Base-by-base conservation (phyloP, 2,329 filamentous ascomycete species). In the Trichoderma breve region DNA sequence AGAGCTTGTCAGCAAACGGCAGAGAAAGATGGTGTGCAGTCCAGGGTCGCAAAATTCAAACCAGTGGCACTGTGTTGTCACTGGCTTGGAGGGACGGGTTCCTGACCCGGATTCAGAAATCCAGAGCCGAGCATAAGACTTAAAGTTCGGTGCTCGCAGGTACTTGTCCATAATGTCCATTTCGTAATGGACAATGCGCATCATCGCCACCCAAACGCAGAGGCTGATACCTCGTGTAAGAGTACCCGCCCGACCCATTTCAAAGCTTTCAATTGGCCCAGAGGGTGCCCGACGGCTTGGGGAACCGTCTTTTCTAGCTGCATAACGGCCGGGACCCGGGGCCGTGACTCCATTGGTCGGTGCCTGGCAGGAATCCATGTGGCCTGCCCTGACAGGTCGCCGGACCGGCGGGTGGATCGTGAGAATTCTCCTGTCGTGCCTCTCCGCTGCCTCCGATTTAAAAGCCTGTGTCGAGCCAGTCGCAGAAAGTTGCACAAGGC, bases 291-390 rank as follows among this genome's bases (percentile, higher is more conserved):
- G 58, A 51, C 43, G 63, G 58, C 30, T 53, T 66, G 70, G 64
- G 34, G 18, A 58, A 67, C 63, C 53, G 34, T 60, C 70, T 60
- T 65, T 58, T 70, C 77, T 78, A 78, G 77, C 77, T 78, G 77
- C 77, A 72, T 73, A 65, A 64, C 73, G 71, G 57, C 39, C 47
- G 36, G 58, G 47, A 47, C 57, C 60, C 73, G 69, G 62, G 57
- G 11, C 34, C 43, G 67, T 15, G 55, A 61, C 64, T 61, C 73
- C 71, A 82, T 82, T 83, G 81, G 82, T 61, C 75, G 81, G 82
- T 84, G 80, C 82, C 82, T 84, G 81, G 79, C 81, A 81, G 77
- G 28, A 72, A 72, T 77, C 79, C 80, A 83, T 82, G 80, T 83
- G 82, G 80, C 77, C 74, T 74, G 76, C 77, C 77, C 76, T 82